Percentiles rank a stretch among this genome's conserved stretches.
Conservation (phyloP, 2,329 filamentous ascomycete species). For the Cladosporium sp. region DNA sequence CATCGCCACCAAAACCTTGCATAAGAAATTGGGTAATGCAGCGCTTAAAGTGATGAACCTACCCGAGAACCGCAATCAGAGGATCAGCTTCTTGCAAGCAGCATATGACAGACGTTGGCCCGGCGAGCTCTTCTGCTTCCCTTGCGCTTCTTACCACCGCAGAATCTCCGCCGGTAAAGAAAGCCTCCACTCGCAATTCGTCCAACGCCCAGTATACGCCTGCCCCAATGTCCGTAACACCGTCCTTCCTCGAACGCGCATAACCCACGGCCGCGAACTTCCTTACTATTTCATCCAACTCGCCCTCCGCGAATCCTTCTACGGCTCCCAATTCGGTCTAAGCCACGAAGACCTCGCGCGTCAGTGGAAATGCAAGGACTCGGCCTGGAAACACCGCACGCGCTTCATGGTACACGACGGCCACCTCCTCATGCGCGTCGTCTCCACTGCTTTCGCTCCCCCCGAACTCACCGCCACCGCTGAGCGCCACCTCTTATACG, state of each 20-base stretch:
- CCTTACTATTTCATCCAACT: conserved; percentile 58
- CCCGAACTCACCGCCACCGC: conserved; percentile 42
- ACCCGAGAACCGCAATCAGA: conserved; percentile 43
- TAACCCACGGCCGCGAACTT: conserved; percentile 52
- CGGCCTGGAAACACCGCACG: conserved; percentile 52
- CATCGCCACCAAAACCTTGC: conserved; percentile 46
- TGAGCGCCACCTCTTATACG: conserved; percentile 55
- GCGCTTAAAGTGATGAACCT: conserved; percentile 38
- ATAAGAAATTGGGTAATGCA: conserved; percentile 38
- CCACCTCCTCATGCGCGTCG: conserved; percentile 55
- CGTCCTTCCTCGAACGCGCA: conserved; percentile 49
- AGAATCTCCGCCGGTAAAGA: conserved; percentile 52
- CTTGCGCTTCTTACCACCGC: conserved; percentile 53
- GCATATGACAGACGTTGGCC: conserved; percentile 49
- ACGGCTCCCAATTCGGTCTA: conserved; percentile 47
- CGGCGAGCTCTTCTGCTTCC: conserved; percentile 56
- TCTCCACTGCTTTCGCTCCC: conserved; percentile 50
- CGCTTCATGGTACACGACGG: conserved; percentile 51
- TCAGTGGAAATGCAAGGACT: conserved; percentile 50
- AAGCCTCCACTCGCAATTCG: conserved; percentile 48
- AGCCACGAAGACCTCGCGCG: conserved; percentile 44
- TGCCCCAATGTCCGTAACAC: conserved; percentile 52
- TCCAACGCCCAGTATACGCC: conserved; percentile 54
- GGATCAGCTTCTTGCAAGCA: conserved; percentile 46
- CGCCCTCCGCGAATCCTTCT: conserved; percentile 47